Percentiles rank a stretch among this genome's conserved stretches.
These are phyloP conservation scores for Volvariella volvacea DNA, from an alignment of 1,284 basidiomycete species.

Conservation along the genomic window DNA sequence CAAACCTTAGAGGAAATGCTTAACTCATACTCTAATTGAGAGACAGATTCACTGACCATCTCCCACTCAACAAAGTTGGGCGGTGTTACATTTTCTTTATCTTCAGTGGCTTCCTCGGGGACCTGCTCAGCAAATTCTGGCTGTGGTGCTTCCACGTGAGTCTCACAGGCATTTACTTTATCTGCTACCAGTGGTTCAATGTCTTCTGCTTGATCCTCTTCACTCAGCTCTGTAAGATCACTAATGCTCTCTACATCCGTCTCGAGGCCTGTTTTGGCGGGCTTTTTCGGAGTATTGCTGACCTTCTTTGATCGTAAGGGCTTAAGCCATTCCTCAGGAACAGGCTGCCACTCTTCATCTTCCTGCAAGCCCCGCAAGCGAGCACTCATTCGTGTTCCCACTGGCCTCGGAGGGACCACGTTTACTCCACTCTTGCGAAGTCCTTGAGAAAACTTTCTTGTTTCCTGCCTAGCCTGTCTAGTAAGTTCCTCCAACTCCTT, in stretches of 20 bases:
- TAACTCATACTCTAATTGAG: background rate
- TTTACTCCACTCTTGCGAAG: slow-evolving; percentile 5
- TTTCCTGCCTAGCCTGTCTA: slow-evolving; percentile 48
- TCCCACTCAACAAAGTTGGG: slow-evolving; percentile 74
- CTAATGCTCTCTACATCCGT: slow-evolving; percentile 51
- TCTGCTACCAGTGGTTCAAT: background rate
- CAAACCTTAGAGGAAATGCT: slow-evolving; percentile 50
- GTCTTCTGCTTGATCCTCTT: slow-evolving; percentile 22
- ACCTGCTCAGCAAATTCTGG: no score
- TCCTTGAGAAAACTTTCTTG: slow-evolving; percentile 12
- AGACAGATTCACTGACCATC: slow-evolving; percentile 44
- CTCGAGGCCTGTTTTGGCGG: slow-evolving; percentile 49
- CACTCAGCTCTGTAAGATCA: slow-evolving; percentile 66
- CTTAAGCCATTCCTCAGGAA: slow-evolving; percentile 70
- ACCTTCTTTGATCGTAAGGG: slow-evolving; percentile 12
- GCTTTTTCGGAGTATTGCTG: background rate
- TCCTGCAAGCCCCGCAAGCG: slow-evolving; percentile 53
- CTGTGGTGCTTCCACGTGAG: no score
- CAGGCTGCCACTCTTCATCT: slow-evolving; percentile 66
- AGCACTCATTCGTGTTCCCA: slow-evolving; percentile 61
- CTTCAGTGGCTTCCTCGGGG: slow-evolving; percentile 1
- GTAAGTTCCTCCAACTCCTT: slow-evolving; percentile 44
- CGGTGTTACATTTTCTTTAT: slow-evolving; percentile 23
- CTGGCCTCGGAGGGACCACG: slow-evolving; percentile 20
- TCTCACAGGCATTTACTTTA: background rate